These are phyloP conservation scores for Porpolomopsis calyptriformis DNA, from an alignment of 768 basidiomycete species.

Conservation along the genomic window DNA sequence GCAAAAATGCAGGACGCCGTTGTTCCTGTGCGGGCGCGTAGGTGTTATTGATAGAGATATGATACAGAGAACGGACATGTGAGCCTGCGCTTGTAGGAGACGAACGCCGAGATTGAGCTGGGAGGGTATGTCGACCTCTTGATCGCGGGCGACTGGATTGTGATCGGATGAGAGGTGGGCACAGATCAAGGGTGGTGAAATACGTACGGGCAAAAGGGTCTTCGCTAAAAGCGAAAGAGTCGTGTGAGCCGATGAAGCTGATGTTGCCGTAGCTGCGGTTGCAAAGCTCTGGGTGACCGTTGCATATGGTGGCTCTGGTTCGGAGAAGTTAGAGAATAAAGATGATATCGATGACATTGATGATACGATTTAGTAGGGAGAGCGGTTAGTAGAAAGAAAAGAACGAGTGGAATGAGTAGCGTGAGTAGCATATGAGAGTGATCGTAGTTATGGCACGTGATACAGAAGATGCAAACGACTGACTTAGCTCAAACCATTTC, in stretches of 20 bases:
- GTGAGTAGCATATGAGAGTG: too few relatives aligned
- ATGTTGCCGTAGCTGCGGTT: slow-evolving; percentile 42
- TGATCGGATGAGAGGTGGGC: too few relatives aligned
- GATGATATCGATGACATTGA: too few relatives aligned
- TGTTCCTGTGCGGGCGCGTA: slow-evolving; percentile 16
- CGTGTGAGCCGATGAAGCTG: slow-evolving; percentile 42
- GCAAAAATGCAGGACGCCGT: slow-evolving; percentile 50
- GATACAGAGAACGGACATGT: slow-evolving; percentile 22
- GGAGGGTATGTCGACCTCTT: slow-evolving; percentile 38
- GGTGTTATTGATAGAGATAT: not conserved
- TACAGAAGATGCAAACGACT: too few relatives aligned
- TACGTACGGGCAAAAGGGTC: slow-evolving; percentile 36
- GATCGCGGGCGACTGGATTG: slow-evolving; percentile 26
- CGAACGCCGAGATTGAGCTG: slow-evolving; percentile 45
- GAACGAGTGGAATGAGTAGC: too few relatives aligned
- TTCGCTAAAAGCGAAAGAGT: slow-evolving; percentile 42
- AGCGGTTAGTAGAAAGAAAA: too few relatives aligned
- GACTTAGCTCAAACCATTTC: too few relatives aligned
- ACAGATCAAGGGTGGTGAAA: not conserved
- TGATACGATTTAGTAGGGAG: too few relatives aligned
- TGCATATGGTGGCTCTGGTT: slow-evolving; percentile 44
- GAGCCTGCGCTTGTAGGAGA: slow-evolving; percentile 50
- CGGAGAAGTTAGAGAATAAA: too few relatives aligned
- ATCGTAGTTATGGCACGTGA: too few relatives aligned
- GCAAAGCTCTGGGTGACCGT: slow-evolving; percentile 57